Percentiles rank a stretch among this genome's conserved stretches.
Conservation (phyloP, 352 stramenopile genomes). For the Elongisporangium undulatum region DNA sequence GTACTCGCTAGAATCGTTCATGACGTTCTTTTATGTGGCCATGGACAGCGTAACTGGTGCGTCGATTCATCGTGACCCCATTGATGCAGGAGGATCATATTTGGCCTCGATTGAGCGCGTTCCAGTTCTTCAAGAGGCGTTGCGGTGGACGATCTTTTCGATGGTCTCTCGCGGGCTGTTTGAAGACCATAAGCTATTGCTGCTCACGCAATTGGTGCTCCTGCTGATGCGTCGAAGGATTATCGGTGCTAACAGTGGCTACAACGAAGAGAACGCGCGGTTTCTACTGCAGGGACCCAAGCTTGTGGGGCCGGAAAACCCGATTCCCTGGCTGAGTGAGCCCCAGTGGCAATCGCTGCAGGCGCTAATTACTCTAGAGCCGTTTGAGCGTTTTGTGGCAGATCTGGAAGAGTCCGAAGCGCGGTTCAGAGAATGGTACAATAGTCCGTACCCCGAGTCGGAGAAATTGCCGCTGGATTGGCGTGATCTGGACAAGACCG, state of each 20-base stretch:
- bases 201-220: conserved; percentile 88
- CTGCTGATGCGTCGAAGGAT: conserved; percentile 62
- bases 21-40: conserved; percentile 84
- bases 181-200: conserved; percentile 90
- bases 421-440: conserved; percentile 92
- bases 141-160: conserved; percentile 86
- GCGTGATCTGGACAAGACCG: conserved; percentile 88
- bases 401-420: conserved; percentile 89
- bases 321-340: conserved; percentile 82
- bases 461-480: conserved; percentile 91
- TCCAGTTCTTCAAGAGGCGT: conserved; percentile 52
- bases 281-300: conserved; percentile 84
- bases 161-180: conserved; percentile 91
- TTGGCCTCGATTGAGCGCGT: conserved; percentile 33
- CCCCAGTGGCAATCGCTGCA: conserved; percentile 83
- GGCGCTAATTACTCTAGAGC: conserved; percentile 67
- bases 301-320: conserved; percentile 56
- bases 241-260: conserved; percentile 64
- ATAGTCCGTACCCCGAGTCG: conserved; percentile 69
- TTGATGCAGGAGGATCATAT: conserved; percentile 19
- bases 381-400: conserved; percentile 81
- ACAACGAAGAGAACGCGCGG: conserved; percentile 58
- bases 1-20: conserved; percentile 90
- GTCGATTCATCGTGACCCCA: background rate
- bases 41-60: conserved; percentile 58